Evolutionary conservation across 352 stramenopile species (phyloP).

Genomic region (Globisporangium carolinianum): DNA sequence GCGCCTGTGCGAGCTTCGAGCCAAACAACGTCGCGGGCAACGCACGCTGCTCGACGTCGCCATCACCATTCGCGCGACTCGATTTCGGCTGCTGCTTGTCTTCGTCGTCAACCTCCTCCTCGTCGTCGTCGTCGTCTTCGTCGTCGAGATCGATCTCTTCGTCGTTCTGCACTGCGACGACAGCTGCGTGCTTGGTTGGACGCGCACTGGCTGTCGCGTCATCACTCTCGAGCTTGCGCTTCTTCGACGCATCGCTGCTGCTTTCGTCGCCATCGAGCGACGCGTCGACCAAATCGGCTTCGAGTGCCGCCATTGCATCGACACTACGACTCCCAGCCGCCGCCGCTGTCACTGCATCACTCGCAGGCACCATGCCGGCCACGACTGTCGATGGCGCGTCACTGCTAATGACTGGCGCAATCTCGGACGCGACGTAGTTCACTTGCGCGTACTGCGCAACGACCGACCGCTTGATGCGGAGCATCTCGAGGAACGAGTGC

Average conservation of each 20-base stretch:
- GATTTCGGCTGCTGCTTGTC: background rate
- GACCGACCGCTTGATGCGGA: constrained; percentile 96
- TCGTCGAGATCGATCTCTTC: constrained; percentile 94
- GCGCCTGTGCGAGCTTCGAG: constrained; percentile 4
- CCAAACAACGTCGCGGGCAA: constrained; percentile 48
- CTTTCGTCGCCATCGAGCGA: constrained; percentile 22
- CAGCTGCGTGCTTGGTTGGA: constrained; percentile 71
- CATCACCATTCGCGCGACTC: background rate
- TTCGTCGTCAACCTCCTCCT: background rate
- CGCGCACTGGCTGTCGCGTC: constrained; percentile 54
- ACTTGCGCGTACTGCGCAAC: constrained; percentile 94
- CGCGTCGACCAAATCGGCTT: constrained; percentile 55
- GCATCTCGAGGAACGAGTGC: constrained; percentile 99
- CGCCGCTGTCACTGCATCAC: constrained; percentile 21
- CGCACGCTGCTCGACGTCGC: constrained; percentile 47
- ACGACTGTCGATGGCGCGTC: constrained; percentile 11
- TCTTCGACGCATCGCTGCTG: constrained; percentile 19
- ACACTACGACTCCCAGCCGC: constrained; percentile 24
- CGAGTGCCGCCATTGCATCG: constrained; percentile 87
- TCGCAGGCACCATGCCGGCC: constrained; percentile 47
- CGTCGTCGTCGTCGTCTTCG: constrained; percentile 55
- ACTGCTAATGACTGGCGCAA: constrained; percentile 33
- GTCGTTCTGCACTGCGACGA: constrained; percentile 70
- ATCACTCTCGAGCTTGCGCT: constrained; percentile 55
- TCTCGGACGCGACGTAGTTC: constrained; percentile 95